These are phyloP conservation scores for Neonectria magnoliae DNA, from an alignment of 2,329 filamentous ascomycete species.

Conservation along the genomic window DNA sequence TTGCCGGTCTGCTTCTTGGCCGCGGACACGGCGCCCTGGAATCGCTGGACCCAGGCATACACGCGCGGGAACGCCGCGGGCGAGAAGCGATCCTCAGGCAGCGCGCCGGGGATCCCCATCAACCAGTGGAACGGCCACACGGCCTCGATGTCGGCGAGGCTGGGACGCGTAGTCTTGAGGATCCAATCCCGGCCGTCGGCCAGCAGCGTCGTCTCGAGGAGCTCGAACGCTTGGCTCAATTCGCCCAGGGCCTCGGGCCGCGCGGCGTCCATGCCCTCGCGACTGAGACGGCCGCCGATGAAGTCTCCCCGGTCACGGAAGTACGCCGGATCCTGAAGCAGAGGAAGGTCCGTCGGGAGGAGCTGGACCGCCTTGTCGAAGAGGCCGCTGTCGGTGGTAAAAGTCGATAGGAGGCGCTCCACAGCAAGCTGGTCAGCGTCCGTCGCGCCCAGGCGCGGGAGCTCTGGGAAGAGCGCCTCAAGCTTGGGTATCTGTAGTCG, in stretches of 20 bases:
- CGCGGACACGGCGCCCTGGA: constrained; percentile 58
- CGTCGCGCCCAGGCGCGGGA: constrained; percentile 50
- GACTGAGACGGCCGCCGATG: constrained; percentile 41
- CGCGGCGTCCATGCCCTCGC: constrained; percentile 37
- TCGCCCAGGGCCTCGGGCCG: constrained; percentile 67
- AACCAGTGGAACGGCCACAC: constrained; percentile 77
- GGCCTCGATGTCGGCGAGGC: constrained; percentile 74
- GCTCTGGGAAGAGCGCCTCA: constrained; percentile 62
- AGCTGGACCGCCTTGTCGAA: constrained; percentile 64
- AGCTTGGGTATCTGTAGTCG: constrained; percentile 74
- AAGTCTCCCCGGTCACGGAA: constrained; percentile 63
- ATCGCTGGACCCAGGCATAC: constrained; percentile 73
- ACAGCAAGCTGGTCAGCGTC: constrained; percentile 55
- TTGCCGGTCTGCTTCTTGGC: constrained; percentile 51
- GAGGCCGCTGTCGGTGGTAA: constrained; percentile 65
- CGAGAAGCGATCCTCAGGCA: constrained; percentile 64
- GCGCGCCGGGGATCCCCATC: constrained; percentile 60
- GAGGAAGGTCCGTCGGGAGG: constrained; percentile 65
- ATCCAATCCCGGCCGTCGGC: constrained; percentile 75
- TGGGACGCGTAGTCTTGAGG: constrained; percentile 60
- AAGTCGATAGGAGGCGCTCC: constrained; percentile 65
- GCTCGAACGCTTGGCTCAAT: constrained; percentile 62
- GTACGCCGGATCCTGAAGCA: constrained; percentile 68
- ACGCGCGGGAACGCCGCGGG: constrained; percentile 64
- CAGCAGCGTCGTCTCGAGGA: constrained; percentile 71